Conservation (phyloP, 306 rosid species). For the Lathyrus oleraceus region DNA sequence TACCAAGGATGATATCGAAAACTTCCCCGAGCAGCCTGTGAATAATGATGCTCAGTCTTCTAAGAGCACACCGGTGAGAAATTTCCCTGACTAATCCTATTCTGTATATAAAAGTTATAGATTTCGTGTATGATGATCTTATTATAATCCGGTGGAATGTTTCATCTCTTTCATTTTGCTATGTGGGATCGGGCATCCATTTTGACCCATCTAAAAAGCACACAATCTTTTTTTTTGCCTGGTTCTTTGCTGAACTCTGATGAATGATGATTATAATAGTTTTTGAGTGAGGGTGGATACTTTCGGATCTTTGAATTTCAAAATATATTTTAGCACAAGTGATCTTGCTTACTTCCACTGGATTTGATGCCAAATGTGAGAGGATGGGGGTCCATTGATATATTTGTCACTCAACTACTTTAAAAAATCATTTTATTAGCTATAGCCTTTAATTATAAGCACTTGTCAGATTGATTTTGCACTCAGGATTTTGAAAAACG, state of each 20-base stretch:
- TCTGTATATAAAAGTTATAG: neutral
- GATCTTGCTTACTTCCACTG: neutral
- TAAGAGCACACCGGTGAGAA: constrained; percentile 77
- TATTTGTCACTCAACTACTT: neutral
- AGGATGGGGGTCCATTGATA: neutral
- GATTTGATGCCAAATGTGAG: neutral
- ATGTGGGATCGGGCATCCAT: constrained; percentile 8
- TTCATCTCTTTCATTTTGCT: constrained; percentile 22
- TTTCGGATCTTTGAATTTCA: neutral
- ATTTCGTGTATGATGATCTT: constrained; percentile 26
- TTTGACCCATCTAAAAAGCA: constrained; percentile 12
- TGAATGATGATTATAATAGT: constrained; percentile 1
- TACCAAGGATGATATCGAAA: constrained; percentile 40
- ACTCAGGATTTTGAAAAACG: constrained; percentile 18
- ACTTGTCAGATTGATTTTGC: constrained; percentile 3
- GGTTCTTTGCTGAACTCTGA: constrained; percentile 20
- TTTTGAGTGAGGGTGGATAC: neutral
- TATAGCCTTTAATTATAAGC: neutral
- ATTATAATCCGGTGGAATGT: constrained; percentile 1
- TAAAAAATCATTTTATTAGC: constrained; percentile 3
- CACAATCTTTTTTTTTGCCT: neutral
- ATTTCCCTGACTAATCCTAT: constrained; percentile 11
- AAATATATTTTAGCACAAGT: neutral
- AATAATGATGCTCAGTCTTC: constrained; percentile 55
- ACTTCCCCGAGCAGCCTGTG: constrained; percentile 47